A percentile compares a stretch with the other conserved stretches of the same genome.
These are phyloP conservation scores for Aspergillus sclerotioniger DNA, from an alignment of 495 filamentous ascomycete species.

Conservation along the genomic window DNA sequence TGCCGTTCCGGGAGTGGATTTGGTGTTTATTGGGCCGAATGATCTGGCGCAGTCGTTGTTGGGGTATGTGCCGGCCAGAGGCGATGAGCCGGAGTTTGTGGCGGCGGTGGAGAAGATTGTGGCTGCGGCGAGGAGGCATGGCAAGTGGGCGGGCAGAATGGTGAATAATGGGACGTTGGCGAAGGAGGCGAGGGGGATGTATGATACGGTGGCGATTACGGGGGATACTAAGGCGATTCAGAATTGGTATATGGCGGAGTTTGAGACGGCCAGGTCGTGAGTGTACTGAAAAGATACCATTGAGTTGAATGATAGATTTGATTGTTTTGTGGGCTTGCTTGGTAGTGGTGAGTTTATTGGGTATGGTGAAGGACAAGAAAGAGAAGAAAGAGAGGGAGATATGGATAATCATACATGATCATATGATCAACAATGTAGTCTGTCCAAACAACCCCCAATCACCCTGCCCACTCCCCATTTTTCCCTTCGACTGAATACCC, in stretches of 20 bases:
- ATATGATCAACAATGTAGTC: slow-evolving; percentile 18
- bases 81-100: slow-evolving; percentile 32
- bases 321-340: too few species aligned
- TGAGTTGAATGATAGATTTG: too few species aligned
- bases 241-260: slow-evolving; percentile 37
- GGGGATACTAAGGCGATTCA: slow-evolving; percentile 37
- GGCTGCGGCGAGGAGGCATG: slow-evolving; percentile 28
- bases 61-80: slow-evolving; percentile 28
- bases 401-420: too few species aligned
- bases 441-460: slow-evolving; percentile 31
- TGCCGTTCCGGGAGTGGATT: slow-evolving; percentile 25
- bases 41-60: slow-evolving; percentile 28
- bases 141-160: slow-evolving; percentile 34
- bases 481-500: slow-evolving; percentile 26
- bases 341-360: too few species aligned
- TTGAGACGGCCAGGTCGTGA: slow-evolving; percentile 30
- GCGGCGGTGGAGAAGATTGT: slow-evolving; percentile 32
- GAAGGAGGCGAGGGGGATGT: slow-evolving; percentile 27
- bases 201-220: slow-evolving; percentile 36
- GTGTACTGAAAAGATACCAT: neutral
- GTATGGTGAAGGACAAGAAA: neutral
- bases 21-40: slow-evolving; percentile 71
- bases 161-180: slow-evolving; percentile 29
- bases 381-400: neutral
- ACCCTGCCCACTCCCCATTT: slow-evolving; percentile 29